Evolutionary conservation across 1,284 basidiomycete species (phyloP).

Genomic region (Thelephora terrestris): DNA sequence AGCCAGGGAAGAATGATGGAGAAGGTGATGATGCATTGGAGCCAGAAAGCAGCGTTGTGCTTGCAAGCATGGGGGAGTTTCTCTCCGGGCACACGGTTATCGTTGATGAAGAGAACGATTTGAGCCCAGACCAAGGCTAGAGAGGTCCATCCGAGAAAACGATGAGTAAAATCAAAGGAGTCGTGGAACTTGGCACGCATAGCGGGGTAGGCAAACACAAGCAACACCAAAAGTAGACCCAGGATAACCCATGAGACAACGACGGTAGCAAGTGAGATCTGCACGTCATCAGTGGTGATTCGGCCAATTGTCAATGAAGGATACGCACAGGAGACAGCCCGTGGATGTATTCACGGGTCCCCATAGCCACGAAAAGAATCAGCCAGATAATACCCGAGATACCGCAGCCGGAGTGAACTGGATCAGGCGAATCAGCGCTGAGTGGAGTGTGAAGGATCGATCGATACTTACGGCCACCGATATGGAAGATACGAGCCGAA

Average conservation of each 20-base stretch:
- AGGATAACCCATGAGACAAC: constrained; percentile 44
- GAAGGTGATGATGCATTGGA: constrained; percentile 38
- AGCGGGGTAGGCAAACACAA: constrained; percentile 39
- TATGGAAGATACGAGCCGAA: constrained; percentile 46
- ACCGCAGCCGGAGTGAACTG: constrained; percentile 47
- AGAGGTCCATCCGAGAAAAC: constrained; percentile 46
- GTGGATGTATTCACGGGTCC: constrained; percentile 34
- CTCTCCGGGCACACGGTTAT: constrained; percentile 32
- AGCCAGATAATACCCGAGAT: constrained; percentile 46
- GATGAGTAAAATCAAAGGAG: constrained; percentile 43
- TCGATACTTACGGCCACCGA: constrained; percentile 33
- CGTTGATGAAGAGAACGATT: constrained; percentile 42
- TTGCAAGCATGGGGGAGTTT: constrained; percentile 35
- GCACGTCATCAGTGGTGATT: background rate
- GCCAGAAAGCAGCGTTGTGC: constrained; percentile 41
- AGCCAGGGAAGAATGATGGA: constrained; percentile 48
- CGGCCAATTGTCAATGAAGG: no score
- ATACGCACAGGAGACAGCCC: no score
- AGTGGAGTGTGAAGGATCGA: background rate
- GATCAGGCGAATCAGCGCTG: constrained; percentile 5
- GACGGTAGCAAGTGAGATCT: constrained; percentile 39
- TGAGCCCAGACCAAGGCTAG: constrained; percentile 41
- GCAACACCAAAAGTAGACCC: constrained; percentile 38
- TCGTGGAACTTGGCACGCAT: constrained; percentile 38
- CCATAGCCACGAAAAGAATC: constrained; percentile 39